phyloP scores from a whole-genome alignment of 495 filamentous ascomycete species.

The Delitschia confertaspora region DNA sequence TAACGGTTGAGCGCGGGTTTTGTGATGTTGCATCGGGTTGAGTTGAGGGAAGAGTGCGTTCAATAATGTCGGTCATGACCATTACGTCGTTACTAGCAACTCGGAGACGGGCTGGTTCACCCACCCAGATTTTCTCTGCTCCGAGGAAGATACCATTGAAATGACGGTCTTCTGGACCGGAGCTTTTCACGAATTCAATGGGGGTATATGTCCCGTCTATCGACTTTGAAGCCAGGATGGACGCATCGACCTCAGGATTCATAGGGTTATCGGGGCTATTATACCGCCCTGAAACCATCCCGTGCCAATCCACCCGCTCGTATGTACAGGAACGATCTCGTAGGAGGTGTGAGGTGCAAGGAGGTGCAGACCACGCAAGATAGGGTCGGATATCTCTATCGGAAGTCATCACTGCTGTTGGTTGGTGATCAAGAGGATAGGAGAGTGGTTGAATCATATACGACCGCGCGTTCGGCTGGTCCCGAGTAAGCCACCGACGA shows the following conservation, averaged over 20 bases:
- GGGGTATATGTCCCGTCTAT: slow-evolving; percentile 50
- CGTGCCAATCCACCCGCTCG: slow-evolving; percentile 46
- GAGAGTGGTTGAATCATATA: slow-evolving; percentile 48
- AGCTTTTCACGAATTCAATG: slow-evolving; percentile 40
- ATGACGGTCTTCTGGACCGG: slow-evolving; percentile 34
- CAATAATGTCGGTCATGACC: slow-evolving; percentile 39
- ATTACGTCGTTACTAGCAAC: slow-evolving; percentile 41
- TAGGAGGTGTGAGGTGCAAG: slow-evolving; percentile 29
- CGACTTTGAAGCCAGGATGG: slow-evolving; percentile 50
- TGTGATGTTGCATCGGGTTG: slow-evolving; percentile 15
- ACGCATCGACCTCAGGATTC: slow-evolving; percentile 50
- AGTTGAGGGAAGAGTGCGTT: slow-evolving; percentile 28
- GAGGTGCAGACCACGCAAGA: slow-evolving; percentile 54
- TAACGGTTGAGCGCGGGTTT: slow-evolving; percentile 13
- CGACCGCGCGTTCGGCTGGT: slow-evolving; percentile 25
- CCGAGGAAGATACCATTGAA: slow-evolving; percentile 55
- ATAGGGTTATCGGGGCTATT: too few species aligned
- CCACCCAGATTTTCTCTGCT: slow-evolving; percentile 53
- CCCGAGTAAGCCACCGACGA: slow-evolving; percentile 31
- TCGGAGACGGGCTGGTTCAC: slow-evolving; percentile 47
- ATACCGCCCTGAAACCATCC: slow-evolving; percentile 34
- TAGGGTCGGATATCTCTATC: slow-evolving; percentile 46
- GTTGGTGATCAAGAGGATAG: slow-evolving; percentile 38
- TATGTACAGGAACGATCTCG: slow-evolving; percentile 35
- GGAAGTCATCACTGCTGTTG: slow-evolving; percentile 32